Conservation (phyloP, 2,329 filamentous ascomycete genomes). For the Esteya vermicola region DNA sequence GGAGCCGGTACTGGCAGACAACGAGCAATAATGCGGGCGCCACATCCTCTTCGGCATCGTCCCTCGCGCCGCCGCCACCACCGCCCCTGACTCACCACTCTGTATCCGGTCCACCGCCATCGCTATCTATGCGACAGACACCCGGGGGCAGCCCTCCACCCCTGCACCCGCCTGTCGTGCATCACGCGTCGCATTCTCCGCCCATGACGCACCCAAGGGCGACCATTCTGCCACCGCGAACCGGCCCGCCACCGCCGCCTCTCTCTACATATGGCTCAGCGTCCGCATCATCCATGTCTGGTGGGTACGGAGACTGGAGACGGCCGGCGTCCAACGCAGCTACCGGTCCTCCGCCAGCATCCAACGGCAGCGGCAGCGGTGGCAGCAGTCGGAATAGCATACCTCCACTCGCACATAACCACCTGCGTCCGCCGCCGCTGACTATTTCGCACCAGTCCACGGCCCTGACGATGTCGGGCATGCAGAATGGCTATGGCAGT, state of each 20-base stretch:
- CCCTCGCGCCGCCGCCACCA: conserved; percentile 3
- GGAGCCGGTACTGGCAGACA: conserved; percentile 1
- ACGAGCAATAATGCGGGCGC: background rate
- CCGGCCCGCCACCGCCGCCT: conserved; percentile 1
- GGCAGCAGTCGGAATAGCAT: no score
- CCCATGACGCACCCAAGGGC: conserved; percentile 1
- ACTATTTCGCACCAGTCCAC: background rate
- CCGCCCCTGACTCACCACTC: conserved; percentile 7
- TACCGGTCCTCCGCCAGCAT: background rate
- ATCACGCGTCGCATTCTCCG: conserved; percentile 2
- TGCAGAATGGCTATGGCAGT: conserved; percentile 1
- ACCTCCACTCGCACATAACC: conserved; percentile 9
- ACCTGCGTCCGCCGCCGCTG: conserved; percentile 9
- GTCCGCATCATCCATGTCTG: conserved; percentile 1
- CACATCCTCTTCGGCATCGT: background rate
- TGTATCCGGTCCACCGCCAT: background rate
- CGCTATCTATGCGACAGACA: conserved; percentile 8
- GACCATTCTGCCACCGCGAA: background rate
- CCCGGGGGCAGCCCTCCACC: conserved; percentile 1
- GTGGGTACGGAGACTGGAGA: conserved; percentile 6
- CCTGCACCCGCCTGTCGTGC: background rate
- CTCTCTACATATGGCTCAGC: conserved; percentile 4
- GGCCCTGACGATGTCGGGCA: background rate
- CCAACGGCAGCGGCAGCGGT: no score
- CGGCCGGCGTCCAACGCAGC: conserved; percentile 1